Evolutionary conservation across 2,329 filamentous ascomycete species (phyloP), one percentile per base, ranked within the genome.

Genomic region (Dactylellina sp.): DNA sequence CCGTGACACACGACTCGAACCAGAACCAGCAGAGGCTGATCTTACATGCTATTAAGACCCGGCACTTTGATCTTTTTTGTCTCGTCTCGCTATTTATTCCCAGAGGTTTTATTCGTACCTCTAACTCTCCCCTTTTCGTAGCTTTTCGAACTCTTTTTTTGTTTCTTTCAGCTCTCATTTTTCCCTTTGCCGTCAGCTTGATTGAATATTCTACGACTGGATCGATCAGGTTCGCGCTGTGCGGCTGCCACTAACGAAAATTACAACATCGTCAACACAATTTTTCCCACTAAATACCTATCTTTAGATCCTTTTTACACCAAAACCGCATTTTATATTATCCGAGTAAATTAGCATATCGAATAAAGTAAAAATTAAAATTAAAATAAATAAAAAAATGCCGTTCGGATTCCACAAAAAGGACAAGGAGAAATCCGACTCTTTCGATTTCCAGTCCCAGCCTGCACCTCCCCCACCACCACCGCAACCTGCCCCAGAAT

Each of bases 371-470:
- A 5, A 32, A 32, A 9, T 32, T 9, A 40, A 40, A 16, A 40
- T 3, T 40, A 16, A 40, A 16, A 40, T 14, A n/a, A n/a, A n/a
- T 40, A 40, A 20, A 55, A 55, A 55, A 52, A 74, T 74, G 70
- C 70, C 70, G 0, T 74, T 74, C 70, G 70, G 70, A 40, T 74
- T 74, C 61, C 52, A 57, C 56, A 65, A 62, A 25, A 74, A 74
- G 16, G 66, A 72, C 22, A 64, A 60, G 40, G 68, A 49, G 25
- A 49, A 60, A 18, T 22, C 46, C 20, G 32, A 53, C 46, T 28
- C 46, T 32, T 37, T 22, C 12, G 28, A 32, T 11, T 35, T 40
- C 25, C 14, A 40, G 9, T 2, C 24, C 12, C 25, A 12, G 11
- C 6, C 44, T 25, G 16, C 25, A 6, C 57, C 50, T 11, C n/a